Percentiles rank a stretch among this genome's conserved stretches.
phyloP scores from a whole-genome alignment of 768 basidiomycete genomes.

The Amanita phalloides region DNA sequence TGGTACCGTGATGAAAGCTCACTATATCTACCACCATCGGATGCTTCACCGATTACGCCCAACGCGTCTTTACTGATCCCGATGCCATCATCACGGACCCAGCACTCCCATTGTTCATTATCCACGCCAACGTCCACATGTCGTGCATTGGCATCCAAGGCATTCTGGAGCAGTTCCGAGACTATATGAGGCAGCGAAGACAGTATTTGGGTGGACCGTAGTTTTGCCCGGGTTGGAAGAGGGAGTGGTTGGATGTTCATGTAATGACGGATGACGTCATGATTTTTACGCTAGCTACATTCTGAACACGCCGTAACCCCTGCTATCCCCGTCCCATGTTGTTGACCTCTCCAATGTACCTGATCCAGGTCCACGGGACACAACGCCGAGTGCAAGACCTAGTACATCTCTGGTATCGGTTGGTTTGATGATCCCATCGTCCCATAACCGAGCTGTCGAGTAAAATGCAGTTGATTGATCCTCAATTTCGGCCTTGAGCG shows the following conservation, averaged over 20 bases:
- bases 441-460: constrained; percentile 90
- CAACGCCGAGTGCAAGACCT: constrained; percentile 80
- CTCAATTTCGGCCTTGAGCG: constrained; percentile 77
- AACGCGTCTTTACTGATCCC: constrained; percentile 64
- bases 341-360: constrained; percentile 18
- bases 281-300: constrained; percentile 40
- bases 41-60: constrained; percentile 35
- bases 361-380: constrained; percentile 30
- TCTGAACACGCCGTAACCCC: constrained; percentile 83
- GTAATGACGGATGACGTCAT: neutral
- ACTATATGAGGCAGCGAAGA: constrained; percentile 74
- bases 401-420: constrained; percentile 82
- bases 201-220: constrained; percentile 79
- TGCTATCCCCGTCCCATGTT: constrained; percentile 63
- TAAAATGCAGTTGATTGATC: constrained; percentile 80
- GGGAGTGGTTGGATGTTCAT: constrained; percentile 38
- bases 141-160: constrained; percentile 70
- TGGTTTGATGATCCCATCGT: constrained; percentile 85
- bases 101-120: constrained; percentile 69
- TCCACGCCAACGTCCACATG: constrained; percentile 66
- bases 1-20: constrained; percentile 17
- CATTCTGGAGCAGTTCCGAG: constrained; percentile 83
- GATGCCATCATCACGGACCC: constrained; percentile 77
- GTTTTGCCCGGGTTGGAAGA: constrained; percentile 47
- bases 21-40: constrained; percentile 59